Percentiles rank a stretch among this genome's conserved stretches.
Evolutionary conservation across 116 monocot species (phyloP).

Genomic region (Zostera marina): DNA sequence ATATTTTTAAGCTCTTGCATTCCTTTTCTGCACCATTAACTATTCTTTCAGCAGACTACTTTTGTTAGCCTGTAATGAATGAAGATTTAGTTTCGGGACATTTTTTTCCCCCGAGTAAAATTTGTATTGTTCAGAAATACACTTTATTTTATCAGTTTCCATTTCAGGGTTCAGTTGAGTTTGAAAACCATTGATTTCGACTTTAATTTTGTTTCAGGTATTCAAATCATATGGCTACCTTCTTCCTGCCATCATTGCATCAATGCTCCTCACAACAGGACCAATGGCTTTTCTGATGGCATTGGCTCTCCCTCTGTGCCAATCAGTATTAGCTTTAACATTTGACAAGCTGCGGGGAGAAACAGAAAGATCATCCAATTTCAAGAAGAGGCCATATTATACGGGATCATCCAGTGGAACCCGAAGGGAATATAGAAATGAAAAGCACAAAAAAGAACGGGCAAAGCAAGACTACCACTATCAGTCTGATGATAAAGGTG

Average conservation of each 20-base stretch:
- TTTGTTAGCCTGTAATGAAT: no score
- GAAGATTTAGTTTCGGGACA: no score
- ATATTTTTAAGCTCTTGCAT: no score
- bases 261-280: slow-evolving; percentile 66
- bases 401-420: slow-evolving; percentile 10
- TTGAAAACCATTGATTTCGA: background rate
- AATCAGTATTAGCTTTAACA: slow-evolving; percentile 54
- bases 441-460: slow-evolving; percentile 9
- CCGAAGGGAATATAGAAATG: slow-evolving; percentile 2
- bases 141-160: no score
- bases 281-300: slow-evolving; percentile 90
- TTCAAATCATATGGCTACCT: slow-evolving; percentile 68
- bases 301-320: slow-evolving; percentile 68
- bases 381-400: slow-evolving; percentile 19
- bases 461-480: no score
- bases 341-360: slow-evolving; percentile 44
- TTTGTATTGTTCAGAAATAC: no score
- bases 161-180: background rate
- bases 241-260: slow-evolving; percentile 67
- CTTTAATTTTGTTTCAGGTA: slow-evolving; percentile 27
- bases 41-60: no score
- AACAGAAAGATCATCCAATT: slow-evolving; percentile 11
- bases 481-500: background rate
- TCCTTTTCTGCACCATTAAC: no score
- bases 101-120: no score